These are phyloP conservation scores for Magnolia sinica DNA, from an alignment of 164 flowering plant species.

Conservation along the genomic window DNA sequence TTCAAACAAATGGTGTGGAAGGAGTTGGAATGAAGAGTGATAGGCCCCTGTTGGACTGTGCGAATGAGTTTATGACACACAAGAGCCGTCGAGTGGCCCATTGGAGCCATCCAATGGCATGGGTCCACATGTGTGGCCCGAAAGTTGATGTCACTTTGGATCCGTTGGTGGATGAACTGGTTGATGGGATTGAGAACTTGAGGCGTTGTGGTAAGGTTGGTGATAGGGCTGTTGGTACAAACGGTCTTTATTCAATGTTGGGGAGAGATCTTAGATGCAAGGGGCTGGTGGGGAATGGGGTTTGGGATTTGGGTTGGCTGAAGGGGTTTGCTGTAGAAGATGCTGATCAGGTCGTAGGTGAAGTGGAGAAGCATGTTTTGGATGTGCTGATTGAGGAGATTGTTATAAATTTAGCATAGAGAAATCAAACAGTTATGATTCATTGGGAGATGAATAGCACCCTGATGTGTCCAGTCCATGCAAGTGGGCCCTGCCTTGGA, in stretches of 20 bases:
- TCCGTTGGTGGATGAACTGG: conserved; percentile 49
- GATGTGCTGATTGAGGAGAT: conserved; percentile 52
- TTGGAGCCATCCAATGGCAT: conserved; percentile 3
- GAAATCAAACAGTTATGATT: no score
- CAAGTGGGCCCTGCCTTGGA: no score
- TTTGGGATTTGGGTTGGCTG: conserved; percentile 71
- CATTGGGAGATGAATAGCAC: neutral
- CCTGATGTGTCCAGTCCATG: neutral
- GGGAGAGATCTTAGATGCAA: conserved; percentile 49
- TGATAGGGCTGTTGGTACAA: conserved; percentile 19
- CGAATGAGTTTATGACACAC: conserved; percentile 49
- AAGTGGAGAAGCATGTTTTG: conserved; percentile 48
- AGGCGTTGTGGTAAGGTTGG: conserved; percentile 26
- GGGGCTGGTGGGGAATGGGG: conserved; percentile 30
- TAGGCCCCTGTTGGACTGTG: conserved; percentile 48
- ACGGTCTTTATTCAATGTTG: conserved; percentile 35
- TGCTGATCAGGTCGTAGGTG: conserved; percentile 36
- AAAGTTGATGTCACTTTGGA: conserved; percentile 31
- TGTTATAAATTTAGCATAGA: conserved; percentile 18
- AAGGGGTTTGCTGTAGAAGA: conserved; percentile 40
- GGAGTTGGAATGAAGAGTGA: conserved; percentile 13
- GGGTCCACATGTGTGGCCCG: neutral
- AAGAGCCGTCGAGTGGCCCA: conserved; percentile 28
- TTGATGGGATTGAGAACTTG: conserved; percentile 48
- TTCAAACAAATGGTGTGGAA: conserved; percentile 8